Percentiles rank a stretch among this genome's conserved stretches.
These are phyloP conservation scores for Cicer arietinum DNA, from an alignment of 306 rosid species.

Conservation along the genomic window DNA sequence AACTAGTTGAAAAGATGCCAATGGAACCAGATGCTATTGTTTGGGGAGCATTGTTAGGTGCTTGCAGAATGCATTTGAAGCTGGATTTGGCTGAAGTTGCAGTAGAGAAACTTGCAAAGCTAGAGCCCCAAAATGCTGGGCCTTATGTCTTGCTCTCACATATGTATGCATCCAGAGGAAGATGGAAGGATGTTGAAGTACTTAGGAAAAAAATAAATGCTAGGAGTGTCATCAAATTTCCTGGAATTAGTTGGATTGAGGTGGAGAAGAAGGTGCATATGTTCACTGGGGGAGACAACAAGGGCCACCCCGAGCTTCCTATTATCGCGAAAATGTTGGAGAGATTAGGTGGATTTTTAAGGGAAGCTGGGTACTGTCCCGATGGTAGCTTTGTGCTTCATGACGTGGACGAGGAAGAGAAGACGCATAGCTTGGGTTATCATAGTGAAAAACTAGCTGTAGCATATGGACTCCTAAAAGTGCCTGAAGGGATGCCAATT, in stretches of 20 bases:
- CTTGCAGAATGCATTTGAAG: conserved; percentile 61
- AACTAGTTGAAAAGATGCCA: conserved; percentile 61
- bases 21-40: conserved; percentile 70
- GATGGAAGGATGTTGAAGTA: conserved; percentile 65
- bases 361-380: conserved; percentile 78
- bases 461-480: conserved; percentile 75
- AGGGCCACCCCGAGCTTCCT: conserved; percentile 67
- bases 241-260: conserved; percentile 82
- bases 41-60: conserved; percentile 69
- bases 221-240: conserved; percentile 65
- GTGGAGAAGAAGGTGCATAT: conserved; percentile 68
- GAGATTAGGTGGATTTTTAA: conserved; percentile 59
- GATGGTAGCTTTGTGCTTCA: conserved; percentile 76
- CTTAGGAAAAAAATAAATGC: conserved; percentile 56
- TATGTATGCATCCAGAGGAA: conserved; percentile 66
- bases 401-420: conserved; percentile 85
- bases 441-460: conserved; percentile 80
- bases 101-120: conserved; percentile 59
- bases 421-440: conserved; percentile 64
- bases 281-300: conserved; percentile 69
- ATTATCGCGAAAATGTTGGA: conserved; percentile 60
- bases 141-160: conserved; percentile 67
- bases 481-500: conserved; percentile 65
- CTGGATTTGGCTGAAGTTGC: conserved; percentile 64
- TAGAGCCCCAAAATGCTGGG: conserved; percentile 73